Evolutionary conservation across 116 monocot genomes (phyloP).

Genomic region (Papilionanthe hybrid): DNA sequence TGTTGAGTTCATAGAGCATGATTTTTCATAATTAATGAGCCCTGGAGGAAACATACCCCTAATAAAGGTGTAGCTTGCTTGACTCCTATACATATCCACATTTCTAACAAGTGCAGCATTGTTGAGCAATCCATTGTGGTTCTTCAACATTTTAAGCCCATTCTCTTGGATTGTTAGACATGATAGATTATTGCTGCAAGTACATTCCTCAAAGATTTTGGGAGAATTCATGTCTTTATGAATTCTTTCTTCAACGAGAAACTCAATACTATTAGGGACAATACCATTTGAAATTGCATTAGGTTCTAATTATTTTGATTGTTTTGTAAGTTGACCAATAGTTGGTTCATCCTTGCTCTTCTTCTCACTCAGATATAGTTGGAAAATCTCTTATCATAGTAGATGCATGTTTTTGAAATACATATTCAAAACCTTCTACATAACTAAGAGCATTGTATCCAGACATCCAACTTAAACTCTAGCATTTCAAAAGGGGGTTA

Average conservation of each 20-base stretch:
- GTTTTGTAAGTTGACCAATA: constrained; percentile 4
- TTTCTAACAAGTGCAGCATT: not conserved
- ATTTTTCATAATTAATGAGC: constrained; percentile 83
- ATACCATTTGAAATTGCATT: not conserved
- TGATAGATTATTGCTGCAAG: not conserved
- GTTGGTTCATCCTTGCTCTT: constrained; percentile 10
- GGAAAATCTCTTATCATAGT: constrained; percentile 9
- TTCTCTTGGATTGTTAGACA: constrained; percentile 6
- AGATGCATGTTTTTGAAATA: constrained; percentile 12
- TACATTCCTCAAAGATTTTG: not conserved
- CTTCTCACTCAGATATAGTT: not conserved
- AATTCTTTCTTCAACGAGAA: constrained; percentile 13
- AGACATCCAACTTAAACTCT: constrained; percentile 72
- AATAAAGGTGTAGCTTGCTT: constrained; percentile 14
- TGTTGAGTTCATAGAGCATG: constrained; percentile 94
- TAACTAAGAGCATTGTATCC: constrained; percentile 31
- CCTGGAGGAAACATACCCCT: constrained; percentile 63
- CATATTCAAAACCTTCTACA: constrained; percentile 18
- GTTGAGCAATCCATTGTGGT: constrained; percentile 4
- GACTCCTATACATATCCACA: constrained; percentile 13
- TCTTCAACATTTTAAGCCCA: constrained; percentile 2
- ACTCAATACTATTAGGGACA: not conserved
- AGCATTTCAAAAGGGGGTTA: constrained; percentile 22
- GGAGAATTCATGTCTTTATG: not conserved
- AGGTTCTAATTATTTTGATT: not conserved